Evolutionary conservation across 2,329 filamentous ascomycete genomes (phyloP).

Genomic region (Aspergillus sp.): DNA sequence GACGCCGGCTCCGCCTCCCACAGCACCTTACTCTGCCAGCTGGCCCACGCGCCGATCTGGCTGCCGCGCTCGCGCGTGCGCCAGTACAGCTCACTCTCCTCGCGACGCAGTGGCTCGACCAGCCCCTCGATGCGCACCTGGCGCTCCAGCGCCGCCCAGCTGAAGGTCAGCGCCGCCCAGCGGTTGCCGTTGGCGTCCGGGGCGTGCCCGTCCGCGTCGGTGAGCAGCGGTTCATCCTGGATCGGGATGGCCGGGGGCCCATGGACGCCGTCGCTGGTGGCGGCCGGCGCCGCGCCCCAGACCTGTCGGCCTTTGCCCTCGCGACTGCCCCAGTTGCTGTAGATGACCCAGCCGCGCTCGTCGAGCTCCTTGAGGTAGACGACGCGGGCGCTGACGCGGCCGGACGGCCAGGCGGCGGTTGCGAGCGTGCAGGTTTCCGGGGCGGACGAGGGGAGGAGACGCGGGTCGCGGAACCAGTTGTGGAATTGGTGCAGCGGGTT

Average conservation of each 20-base stretch:
- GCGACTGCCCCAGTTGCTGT: slow-evolving; percentile 80
- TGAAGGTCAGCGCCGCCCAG: slow-evolving; percentile 81
- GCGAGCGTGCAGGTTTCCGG: slow-evolving; percentile 87
- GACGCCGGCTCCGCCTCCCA: slow-evolving; percentile 33
- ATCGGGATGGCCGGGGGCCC: slow-evolving; percentile 62
- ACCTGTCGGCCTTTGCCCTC: slow-evolving; percentile 49
- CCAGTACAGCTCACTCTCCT: slow-evolving; percentile 70
- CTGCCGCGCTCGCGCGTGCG: slow-evolving; percentile 71
- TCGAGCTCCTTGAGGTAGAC: slow-evolving; percentile 98
- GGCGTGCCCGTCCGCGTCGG: background rate
- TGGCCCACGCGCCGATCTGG: slow-evolving; percentile 89
- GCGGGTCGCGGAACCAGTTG: slow-evolving; percentile 78
- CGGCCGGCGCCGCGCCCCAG: slow-evolving; percentile 23
- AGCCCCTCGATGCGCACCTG: slow-evolving; percentile 87
- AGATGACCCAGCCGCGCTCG: slow-evolving; percentile 77
- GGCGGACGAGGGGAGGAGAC: slow-evolving; percentile 60
- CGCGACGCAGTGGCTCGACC: slow-evolving; percentile 62
- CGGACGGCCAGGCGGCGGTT: slow-evolving; percentile 78
- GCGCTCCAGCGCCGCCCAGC: slow-evolving; percentile 81
- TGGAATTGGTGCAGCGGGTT: slow-evolving; percentile 81
- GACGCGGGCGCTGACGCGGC: slow-evolving; percentile 77
- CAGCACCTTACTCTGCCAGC: slow-evolving; percentile 78
- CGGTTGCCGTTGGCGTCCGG: slow-evolving; percentile 53
- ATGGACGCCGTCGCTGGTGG: slow-evolving; percentile 18
- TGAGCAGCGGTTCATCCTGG: slow-evolving; percentile 10